Percentiles rank a stretch among this genome's conserved stretches.
These are phyloP conservation scores for Aspergillus persii DNA, from an alignment of 2,329 filamentous ascomycete species.

Conservation along the genomic window DNA sequence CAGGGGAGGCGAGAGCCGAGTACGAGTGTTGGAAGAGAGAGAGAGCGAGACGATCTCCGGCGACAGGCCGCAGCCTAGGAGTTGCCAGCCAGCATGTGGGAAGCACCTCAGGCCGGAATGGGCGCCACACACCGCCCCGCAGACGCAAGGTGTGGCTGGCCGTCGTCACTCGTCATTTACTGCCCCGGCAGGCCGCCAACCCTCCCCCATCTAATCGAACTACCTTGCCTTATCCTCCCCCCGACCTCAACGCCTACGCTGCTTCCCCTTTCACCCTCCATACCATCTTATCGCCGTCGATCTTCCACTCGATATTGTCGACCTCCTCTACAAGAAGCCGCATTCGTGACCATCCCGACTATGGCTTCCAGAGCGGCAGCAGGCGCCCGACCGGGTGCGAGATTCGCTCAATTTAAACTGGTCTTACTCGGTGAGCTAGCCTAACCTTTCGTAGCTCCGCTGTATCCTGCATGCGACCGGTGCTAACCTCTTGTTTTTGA, in stretches of 20 bases:
- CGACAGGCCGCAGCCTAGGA: conserved; percentile 3
- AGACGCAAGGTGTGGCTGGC: conserved; percentile 29
- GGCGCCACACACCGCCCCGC: conserved; percentile 13
- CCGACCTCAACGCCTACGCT: conserved; percentile 12
- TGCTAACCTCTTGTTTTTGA: conserved; percentile 18
- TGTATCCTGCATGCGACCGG: conserved; percentile 5
- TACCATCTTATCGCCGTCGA: neutral
- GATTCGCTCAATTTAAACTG: conserved; percentile 99
- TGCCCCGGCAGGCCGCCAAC: conserved; percentile 14
- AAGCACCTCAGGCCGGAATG: neutral
- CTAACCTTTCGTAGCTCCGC: conserved; percentile 2
- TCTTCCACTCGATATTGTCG: neutral
- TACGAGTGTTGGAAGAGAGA: too few species aligned
- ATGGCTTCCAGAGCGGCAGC: conserved; percentile 87
- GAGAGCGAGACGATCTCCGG: neutral
- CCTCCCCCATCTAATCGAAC: conserved; percentile 9
- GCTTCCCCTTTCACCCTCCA: conserved; percentile 2
- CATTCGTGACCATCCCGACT: conserved; percentile 28
- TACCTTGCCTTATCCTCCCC: conserved; percentile 1
- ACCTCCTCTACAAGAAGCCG: conserved; percentile 1
- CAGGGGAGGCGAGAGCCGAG: neutral
- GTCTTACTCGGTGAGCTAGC: conserved; percentile 78
- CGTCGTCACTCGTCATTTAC: conserved; percentile 31
- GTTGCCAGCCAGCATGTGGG: conserved; percentile 15
- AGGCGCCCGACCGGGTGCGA: conserved; percentile 64